phyloP scores from a whole-genome alignment of 495 filamentous ascomycete genomes.

The Darksidea phi region DNA sequence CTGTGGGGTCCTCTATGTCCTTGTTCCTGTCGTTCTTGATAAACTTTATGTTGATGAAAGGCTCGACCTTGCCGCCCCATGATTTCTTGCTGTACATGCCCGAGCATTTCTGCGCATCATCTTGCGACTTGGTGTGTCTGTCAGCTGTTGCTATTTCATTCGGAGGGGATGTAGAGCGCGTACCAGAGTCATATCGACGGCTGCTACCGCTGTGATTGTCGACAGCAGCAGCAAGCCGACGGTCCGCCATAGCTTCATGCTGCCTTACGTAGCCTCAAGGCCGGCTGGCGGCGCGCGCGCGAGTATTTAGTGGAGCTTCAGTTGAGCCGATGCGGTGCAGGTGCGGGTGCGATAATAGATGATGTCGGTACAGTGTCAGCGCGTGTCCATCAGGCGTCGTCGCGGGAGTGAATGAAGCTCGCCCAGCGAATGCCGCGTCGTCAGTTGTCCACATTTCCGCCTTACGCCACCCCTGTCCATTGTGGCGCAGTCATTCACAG shows the following conservation, averaged over 20 bases:
- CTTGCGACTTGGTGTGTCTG: constrained; percentile 71
- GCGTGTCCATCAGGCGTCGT: background rate
- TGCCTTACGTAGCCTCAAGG: constrained; percentile 11
- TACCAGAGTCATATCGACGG: constrained; percentile 37
- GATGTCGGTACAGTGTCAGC: background rate
- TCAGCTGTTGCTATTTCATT: background rate
- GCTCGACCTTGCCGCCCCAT: constrained; percentile 87
- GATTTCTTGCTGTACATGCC: constrained; percentile 93
- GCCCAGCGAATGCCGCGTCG: constrained; percentile 1
- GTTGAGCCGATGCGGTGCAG: background rate
- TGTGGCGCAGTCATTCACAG: constrained; percentile 4
- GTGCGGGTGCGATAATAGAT: constrained; percentile 1
- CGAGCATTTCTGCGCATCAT: constrained; percentile 82
- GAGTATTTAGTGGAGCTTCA: background rate
- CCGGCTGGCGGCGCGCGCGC: constrained; percentile 25
- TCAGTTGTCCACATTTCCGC: constrained; percentile 19
- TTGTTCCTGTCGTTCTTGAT: constrained; percentile 50
- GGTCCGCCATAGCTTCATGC: constrained; percentile 31
- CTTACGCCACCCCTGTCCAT: constrained; percentile 7
- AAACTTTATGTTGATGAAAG: constrained; percentile 84
- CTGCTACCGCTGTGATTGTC: constrained; percentile 23
- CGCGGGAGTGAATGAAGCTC: background rate
- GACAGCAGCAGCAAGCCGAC: constrained; percentile 29
- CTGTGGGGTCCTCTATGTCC: constrained; percentile 63
- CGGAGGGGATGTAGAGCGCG: background rate